Conservation (phyloP, 176 grass and related monocot genomes). For the Tillandsia fasciculata region DNA sequence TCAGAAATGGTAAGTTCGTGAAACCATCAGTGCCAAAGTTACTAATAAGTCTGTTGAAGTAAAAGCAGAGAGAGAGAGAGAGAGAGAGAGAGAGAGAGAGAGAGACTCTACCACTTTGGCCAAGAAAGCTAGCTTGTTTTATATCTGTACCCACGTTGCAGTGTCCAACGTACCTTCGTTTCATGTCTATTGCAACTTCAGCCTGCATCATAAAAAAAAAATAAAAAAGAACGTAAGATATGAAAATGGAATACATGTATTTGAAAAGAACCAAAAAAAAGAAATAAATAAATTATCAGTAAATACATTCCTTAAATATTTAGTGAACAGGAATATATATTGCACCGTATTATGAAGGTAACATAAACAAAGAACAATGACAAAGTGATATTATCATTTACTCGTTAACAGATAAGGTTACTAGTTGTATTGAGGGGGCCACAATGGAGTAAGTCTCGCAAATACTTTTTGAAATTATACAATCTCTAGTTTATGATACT, state of each 20-base stretch:
- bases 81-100: conserved; percentile 10
- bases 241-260: neutral
- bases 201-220: conserved; percentile 42
- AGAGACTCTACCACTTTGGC: conserved; percentile 51
- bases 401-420: too few species aligned
- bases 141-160: conserved; percentile 96
- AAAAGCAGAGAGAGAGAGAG: conserved; percentile 18
- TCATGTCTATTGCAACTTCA: conserved; percentile 86
- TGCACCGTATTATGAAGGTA: too few species aligned
- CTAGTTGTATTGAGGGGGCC: too few species aligned
- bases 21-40: too few species aligned
- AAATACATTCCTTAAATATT: neutral
- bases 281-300: neutral
- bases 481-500: too few species aligned
- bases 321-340: too few species aligned
- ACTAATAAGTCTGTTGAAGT: neutral
- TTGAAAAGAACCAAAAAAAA: neutral
- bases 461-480: too few species aligned
- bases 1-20: too few species aligned
- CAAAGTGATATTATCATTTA: too few species aligned
- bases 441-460: too few species aligned
- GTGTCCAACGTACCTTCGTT: conserved; percentile 91
- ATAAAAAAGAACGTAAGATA: conserved; percentile 20
- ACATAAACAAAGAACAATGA: too few species aligned
- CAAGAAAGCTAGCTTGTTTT: conserved; percentile 98